Base-by-base conservation (phyloP, 495 filamentous ascomycete genomes). In the Beverwykella pulmonaria region DNA sequence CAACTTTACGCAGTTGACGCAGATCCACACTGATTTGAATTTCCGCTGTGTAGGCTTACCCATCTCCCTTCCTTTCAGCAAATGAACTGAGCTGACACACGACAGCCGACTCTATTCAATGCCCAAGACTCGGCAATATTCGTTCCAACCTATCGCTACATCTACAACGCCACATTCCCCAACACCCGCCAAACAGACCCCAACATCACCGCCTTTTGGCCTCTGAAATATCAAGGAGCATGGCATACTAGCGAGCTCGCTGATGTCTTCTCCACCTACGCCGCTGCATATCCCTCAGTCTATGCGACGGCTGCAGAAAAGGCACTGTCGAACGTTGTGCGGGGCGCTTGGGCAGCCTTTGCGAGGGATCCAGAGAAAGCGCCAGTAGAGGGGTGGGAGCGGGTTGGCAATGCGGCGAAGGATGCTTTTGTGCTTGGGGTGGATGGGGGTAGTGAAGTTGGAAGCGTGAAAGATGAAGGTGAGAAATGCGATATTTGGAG, bases 151-250 rank as follows among this genome's bases (percentile, higher is more conserved):
- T 50, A 50, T 19, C 48, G 48, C 15, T 50, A 50, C 15, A 7
- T 50, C 22, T 78, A 71, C 66, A 78, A 78, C 57, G 71, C 73
- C 23, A 70, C 69, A 30, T 78, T 78, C 52, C 73, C 75, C 1
- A 78, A 77, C 59, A 65, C 34, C 34, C 55, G 63, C 29, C 48
- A 25, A n/a, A 50, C 48, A 10, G 41, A n/a, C 39, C 44, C 54
- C 4, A 47, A 29, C 26, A 19, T 27, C 3, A 36, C 53, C 26
- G 36, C 30, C 39, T 4, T 41, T 29, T 41, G 20, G 39, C 56
- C 36, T 20, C 8, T 41, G n/a, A 15, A 27, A 44, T 29, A 19
- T 36, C 56, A 23, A 59, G 71, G 73, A 1, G 76, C 71, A 14
- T 78, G 71, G 46, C 76, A 78, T 49, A 53, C 58, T 3, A 41